Evolutionary conservation across 495 filamentous ascomycete species (phyloP).

Genomic region (Halenospora varia): DNA sequence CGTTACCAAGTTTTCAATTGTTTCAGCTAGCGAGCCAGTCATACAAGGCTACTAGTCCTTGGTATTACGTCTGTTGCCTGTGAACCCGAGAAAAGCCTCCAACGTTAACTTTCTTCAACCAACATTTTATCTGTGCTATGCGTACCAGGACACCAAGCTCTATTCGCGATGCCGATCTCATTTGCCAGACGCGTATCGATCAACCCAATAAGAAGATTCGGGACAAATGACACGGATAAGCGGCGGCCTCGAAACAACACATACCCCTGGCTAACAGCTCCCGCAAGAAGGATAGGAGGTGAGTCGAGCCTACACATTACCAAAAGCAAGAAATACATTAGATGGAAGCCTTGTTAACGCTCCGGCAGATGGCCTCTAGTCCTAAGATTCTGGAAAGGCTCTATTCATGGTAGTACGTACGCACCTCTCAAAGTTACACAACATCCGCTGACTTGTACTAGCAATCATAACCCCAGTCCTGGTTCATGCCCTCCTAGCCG

Average conservation of each 20-base stretch:
- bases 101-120: not conserved
- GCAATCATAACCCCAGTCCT: slow-evolving; percentile 60
- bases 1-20: not conserved
- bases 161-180: slow-evolving; percentile 5
- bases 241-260: slow-evolving; percentile 22
- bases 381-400: slow-evolving; percentile 71
- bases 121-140: not conserved
- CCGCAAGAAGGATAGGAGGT: slow-evolving; percentile 44
- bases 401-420: slow-evolving; percentile 53
- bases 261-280: slow-evolving; percentile 43
- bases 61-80: not conserved
- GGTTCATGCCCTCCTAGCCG: slow-evolving; percentile 60
- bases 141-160: not conserved
- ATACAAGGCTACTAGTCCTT: not conserved
- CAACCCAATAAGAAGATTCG: slow-evolving; percentile 11
- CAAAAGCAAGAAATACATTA: too few relatives aligned
- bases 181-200: slow-evolving; percentile 17
- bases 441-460: slow-evolving; percentile 1
- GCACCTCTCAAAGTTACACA: not conserved
- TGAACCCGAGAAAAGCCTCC: slow-evolving; percentile 5
- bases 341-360: too few relatives aligned
- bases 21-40: not conserved
- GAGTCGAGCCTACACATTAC: not conserved
- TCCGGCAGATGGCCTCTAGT: slow-evolving; percentile 67
- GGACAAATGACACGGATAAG: slow-evolving; percentile 4